Percentiles rank a stretch among this genome's conserved stretches.
phyloP scores from a whole-genome alignment of 495 filamentous ascomycete species.

The Penicillium longicatenatum region DNA sequence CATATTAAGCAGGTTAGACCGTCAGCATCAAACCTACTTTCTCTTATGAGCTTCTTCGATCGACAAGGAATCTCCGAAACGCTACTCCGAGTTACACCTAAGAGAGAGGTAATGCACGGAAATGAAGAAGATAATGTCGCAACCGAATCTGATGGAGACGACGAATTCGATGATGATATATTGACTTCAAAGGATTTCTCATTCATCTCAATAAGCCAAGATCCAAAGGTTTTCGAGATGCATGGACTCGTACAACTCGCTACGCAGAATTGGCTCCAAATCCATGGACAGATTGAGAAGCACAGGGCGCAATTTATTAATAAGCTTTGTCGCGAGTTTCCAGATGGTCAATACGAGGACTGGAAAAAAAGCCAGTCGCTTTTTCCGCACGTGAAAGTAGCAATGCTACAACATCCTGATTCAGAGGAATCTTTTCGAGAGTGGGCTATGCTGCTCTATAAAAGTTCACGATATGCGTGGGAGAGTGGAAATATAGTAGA shows the following conservation, averaged over 20 bases:
- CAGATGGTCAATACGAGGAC: no score
- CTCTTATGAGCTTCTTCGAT: slow-evolving; percentile 27
- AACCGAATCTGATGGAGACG: neutral
- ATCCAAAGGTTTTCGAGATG: slow-evolving; percentile 17
- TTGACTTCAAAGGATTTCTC: slow-evolving; percentile 43
- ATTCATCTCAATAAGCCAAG: slow-evolving; percentile 33
- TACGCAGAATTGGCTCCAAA: slow-evolving; percentile 27
- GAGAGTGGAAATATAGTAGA: slow-evolving; percentile 13
- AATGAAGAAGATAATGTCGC: no score
- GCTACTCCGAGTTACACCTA: neutral
- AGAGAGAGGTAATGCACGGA: no score
- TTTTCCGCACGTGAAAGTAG: no score
- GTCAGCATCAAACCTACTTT: slow-evolving; percentile 23
- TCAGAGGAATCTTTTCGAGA: no score
- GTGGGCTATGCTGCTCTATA: no score
- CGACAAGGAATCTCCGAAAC: slow-evolving; percentile 8
- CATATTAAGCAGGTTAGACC: slow-evolving; percentile 19
- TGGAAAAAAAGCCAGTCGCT: no score
- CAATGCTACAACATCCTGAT: no score
- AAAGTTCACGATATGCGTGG: no score
- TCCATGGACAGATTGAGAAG: slow-evolving; percentile 31
- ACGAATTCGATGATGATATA: slow-evolving; percentile 45
- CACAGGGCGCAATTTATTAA: no score
- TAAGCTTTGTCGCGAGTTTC: no score
- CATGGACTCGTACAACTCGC: slow-evolving; percentile 28